These are phyloP conservation scores for Colletotrichum noveboracense DNA, from an alignment of 2,329 filamentous ascomycete genomes.

Conservation along the genomic window DNA sequence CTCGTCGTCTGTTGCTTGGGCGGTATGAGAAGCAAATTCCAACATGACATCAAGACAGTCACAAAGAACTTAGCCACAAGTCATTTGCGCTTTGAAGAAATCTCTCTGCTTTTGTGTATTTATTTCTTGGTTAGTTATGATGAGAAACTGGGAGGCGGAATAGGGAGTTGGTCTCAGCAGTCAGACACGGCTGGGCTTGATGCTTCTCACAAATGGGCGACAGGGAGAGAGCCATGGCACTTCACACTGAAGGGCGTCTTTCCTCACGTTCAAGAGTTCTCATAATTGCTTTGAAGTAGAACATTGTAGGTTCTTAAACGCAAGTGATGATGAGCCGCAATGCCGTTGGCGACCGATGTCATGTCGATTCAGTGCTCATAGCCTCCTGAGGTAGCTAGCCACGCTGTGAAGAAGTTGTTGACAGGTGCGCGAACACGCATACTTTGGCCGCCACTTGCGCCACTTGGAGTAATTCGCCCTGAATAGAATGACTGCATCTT, in stretches of 20 bases:
- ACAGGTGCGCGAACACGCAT: not conserved
- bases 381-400: not conserved
- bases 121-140: not conserved
- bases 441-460: not conserved
- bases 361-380: not conserved
- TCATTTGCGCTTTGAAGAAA: not conserved
- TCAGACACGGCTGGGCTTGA: not conserved
- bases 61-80: not conserved
- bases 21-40: not conserved
- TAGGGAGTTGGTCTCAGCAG: not conserved
- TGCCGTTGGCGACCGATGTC: not conserved
- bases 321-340: not conserved
- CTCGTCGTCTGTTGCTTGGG: not conserved
- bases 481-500: not conserved
- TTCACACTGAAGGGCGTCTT: not conserved
- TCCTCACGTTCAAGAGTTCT: not conserved
- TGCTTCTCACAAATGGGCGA: not conserved
- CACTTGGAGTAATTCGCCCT: rapidly evolving
- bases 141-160: not conserved
- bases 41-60: not conserved
- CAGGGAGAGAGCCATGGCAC: not conserved
- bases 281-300: not conserved
- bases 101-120: not conserved
- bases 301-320: not conserved
- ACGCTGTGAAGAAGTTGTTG: not conserved